A percentile compares a stretch with the other conserved stretches of the same genome.
Conservation (phyloP, 805 yeast species). For the Ogataea degrootiae region DNA sequence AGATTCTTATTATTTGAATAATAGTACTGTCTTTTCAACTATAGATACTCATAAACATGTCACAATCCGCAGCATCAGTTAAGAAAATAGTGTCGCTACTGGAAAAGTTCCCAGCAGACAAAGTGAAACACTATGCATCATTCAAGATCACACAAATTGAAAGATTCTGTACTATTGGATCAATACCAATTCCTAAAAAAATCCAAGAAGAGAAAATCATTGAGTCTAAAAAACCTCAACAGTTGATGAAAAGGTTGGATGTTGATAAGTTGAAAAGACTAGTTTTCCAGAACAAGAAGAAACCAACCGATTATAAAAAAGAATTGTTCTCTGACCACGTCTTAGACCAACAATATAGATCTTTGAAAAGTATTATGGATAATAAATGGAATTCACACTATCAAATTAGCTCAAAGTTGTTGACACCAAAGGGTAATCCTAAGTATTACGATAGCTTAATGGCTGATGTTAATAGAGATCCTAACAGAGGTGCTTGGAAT, state of each 20-base stretch:
- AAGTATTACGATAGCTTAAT: conserved; percentile 66
- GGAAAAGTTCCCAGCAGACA: conserved; percentile 64
- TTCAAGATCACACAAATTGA: conserved; percentile 64
- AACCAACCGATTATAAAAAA: conserved; percentile 37
- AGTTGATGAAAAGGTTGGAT: conserved; percentile 29
- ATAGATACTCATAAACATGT: conserved; percentile 3
- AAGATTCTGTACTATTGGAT: conserved; percentile 49
- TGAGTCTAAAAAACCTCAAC: conserved; percentile 33
- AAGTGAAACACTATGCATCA: conserved; percentile 62
- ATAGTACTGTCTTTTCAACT: too few species aligned
- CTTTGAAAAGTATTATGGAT: conserved; percentile 51
- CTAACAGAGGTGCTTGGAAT: conserved; percentile 56
- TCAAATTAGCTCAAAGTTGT: conserved; percentile 58
- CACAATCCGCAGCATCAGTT: conserved; percentile 25
- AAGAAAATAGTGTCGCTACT: conserved; percentile 53
- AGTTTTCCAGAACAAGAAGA: conserved; percentile 31
- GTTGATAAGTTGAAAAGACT: conserved; percentile 36
- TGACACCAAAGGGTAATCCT: conserved; percentile 83
- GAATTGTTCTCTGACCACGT: conserved; percentile 47
- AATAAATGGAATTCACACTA: conserved; percentile 64
- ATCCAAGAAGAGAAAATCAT: conserved; percentile 31
- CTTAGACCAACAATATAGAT: conserved; percentile 48
- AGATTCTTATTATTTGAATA: too few species aligned
- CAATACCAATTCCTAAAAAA: conserved; percentile 35
- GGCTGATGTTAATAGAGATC: conserved; percentile 56